Conservation (phyloP, 345 rosid genomes). For the Adansonia digitata region DNA sequence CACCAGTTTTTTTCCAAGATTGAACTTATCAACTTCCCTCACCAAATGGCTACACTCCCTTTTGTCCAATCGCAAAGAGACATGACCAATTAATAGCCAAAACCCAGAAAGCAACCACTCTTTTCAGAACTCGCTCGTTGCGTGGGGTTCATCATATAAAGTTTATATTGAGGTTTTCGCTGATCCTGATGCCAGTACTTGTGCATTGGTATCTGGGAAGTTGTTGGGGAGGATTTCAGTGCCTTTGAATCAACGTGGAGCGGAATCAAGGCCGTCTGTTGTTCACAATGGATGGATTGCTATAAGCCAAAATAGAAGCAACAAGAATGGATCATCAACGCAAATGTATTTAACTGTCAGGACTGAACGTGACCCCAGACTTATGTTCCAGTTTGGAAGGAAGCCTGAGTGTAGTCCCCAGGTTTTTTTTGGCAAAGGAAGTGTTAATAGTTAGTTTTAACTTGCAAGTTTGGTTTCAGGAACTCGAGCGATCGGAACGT, state of each 20-base stretch:
- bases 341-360: slow-evolving; percentile 50
- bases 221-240: slow-evolving; percentile 53
- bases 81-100: background rate
- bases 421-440: slow-evolving; percentile 85
- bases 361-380: slow-evolving; percentile 84
- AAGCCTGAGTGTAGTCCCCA: slow-evolving; percentile 96
- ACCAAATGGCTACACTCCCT: slow-evolving; percentile 40
- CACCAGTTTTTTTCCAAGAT: slow-evolving; percentile 63
- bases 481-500: slow-evolving; percentile 50
- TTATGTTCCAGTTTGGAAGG: slow-evolving; percentile 75
- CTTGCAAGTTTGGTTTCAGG: slow-evolving; percentile 83
- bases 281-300: slow-evolving; percentile 71
- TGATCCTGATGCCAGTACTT: slow-evolving; percentile 29
- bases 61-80: slow-evolving; percentile 16
- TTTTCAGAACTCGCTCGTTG: slow-evolving; percentile 40
- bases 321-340: slow-evolving; percentile 31
- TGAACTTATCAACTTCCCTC: slow-evolving; percentile 46
- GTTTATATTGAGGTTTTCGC: slow-evolving; percentile 41
- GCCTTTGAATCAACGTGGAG: slow-evolving; percentile 50
- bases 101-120: slow-evolving; percentile 15
- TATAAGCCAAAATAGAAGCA: slow-evolving; percentile 27
- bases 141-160: slow-evolving; percentile 37
- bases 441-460: slow-evolving; percentile 75
- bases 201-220: slow-evolving; percentile 49
- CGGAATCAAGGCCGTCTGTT: slow-evolving; percentile 42